Evolutionary conservation across 2,329 filamentous ascomycete species (phyloP), one percentile per base, ranked within the genome.

Genomic region (Xylariaceae sp.): DNA sequence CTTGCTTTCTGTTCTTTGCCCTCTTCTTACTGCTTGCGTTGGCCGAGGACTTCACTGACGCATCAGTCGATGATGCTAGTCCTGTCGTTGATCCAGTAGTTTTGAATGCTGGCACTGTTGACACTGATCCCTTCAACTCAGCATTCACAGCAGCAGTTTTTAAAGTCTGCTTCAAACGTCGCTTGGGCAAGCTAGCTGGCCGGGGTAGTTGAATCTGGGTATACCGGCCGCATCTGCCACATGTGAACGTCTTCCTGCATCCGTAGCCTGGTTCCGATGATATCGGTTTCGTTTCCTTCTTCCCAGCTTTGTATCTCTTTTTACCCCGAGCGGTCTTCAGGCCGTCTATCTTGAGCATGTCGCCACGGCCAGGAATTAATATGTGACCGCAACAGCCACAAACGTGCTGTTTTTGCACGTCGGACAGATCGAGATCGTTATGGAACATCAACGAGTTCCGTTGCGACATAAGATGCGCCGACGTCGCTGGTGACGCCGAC

Each of bases 11-110:
- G 61, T 76, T 82, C 73, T 85, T 88, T 37, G 85, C 82, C 53
- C 85, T 78, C 74, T 87, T 87, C 73, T 84, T 87, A 74, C 82
- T 87, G 73, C 74, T 83, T 6, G 82, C 79, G 68, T 82, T 85
- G 39, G 79, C 74, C 1, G 78, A 76, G 13, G 65, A 51, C 47
- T 71, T 72, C 2, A 62, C 55, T n/a, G n/a, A 61, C 72, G 66
- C 68, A 77, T 55, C 72, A 9, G 56, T 45, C 37, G 61, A 48
- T 50, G 61, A 49, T 4, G 13, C 10, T n/a, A 51, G 23, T 10
- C 53, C 52, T 23, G 58, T 53, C 4, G 61, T 55, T 41, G 37
- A 52, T 30, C 30, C 15, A 8, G n/a, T 35, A 23, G 23, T 17
- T 4, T n/a, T 47, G 44, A 41, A 30, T 30, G 23, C 10, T 41